These are phyloP conservation scores for Pseudocercospora fuligena DNA, from an alignment of 2,329 filamentous ascomycete genomes.

Conservation along the genomic window DNA sequence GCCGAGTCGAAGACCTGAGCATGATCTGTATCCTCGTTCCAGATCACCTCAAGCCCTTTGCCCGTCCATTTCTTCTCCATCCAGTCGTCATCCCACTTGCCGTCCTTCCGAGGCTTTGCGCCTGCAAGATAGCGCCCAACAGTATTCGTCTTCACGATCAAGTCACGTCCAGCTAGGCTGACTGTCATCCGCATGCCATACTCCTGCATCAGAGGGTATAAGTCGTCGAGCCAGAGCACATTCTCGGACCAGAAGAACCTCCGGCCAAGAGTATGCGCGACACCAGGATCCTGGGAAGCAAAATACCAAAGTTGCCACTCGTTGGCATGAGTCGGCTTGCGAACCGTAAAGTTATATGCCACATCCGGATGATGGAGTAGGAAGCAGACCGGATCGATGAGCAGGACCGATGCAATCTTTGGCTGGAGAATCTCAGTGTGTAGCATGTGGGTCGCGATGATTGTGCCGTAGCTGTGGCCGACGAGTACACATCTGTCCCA, in stretches of 20 bases:
- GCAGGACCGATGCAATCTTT: slow-evolving; percentile 55
- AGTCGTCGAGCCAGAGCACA: slow-evolving; percentile 71
- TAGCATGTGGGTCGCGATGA: slow-evolving; percentile 66
- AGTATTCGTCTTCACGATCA: slow-evolving; percentile 66
- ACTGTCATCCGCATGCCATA: slow-evolving; percentile 56
- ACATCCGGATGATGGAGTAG: slow-evolving; percentile 71
- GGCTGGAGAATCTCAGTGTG: slow-evolving; percentile 50
- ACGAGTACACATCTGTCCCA: slow-evolving; percentile 65
- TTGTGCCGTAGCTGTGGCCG: slow-evolving; percentile 66
- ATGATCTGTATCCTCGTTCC: slow-evolving; percentile 67
- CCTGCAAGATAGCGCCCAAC: slow-evolving; percentile 62
- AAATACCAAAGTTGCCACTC: slow-evolving; percentile 75
- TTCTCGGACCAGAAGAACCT: slow-evolving; percentile 76
- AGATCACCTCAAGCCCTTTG: slow-evolving; percentile 61
- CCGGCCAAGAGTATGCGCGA: slow-evolving; percentile 65
- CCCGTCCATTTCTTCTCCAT: slow-evolving; percentile 39
- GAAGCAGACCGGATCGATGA: slow-evolving; percentile 69
- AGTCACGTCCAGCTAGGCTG: slow-evolving; percentile 62
- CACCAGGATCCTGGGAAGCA: slow-evolving; percentile 68
- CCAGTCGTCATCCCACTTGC: slow-evolving; percentile 39
- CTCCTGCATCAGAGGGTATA: slow-evolving; percentile 46
- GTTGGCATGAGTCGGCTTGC: slow-evolving; percentile 57
- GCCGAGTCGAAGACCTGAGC: slow-evolving; percentile 63
- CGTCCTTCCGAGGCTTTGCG: slow-evolving; percentile 21
- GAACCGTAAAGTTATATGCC: slow-evolving; percentile 70